These are phyloP conservation scores for Alternaria sp. DNA, from an alignment of 2,329 filamentous ascomycete species.

Conservation along the genomic window DNA sequence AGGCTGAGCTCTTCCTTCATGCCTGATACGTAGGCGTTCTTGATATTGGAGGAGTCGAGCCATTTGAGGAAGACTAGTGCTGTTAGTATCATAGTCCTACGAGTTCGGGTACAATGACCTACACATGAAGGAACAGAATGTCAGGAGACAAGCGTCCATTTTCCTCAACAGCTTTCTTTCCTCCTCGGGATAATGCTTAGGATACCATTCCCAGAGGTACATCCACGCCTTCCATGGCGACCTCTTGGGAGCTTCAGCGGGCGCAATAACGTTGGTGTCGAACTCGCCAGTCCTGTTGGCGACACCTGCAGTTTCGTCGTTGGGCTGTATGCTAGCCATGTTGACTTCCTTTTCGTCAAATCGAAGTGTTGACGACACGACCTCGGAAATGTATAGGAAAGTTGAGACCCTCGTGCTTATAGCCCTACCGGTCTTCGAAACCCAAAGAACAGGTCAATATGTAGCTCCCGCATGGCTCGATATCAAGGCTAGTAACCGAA, in stretches of 20 bases:
- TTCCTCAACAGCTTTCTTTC: slow-evolving; percentile 49
- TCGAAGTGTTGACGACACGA: slow-evolving; percentile 10
- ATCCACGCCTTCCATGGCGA: slow-evolving; percentile 52
- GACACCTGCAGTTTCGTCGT: slow-evolving; percentile 32
- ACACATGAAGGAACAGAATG: slow-evolving; percentile 53
- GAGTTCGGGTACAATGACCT: slow-evolving; percentile 14
- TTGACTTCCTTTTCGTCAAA: slow-evolving; percentile 6
- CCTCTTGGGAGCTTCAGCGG: slow-evolving; percentile 46
- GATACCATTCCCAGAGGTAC: slow-evolving; percentile 53
- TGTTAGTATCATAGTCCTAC: slow-evolving; percentile 6
- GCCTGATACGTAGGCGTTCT: slow-evolving; percentile 58
- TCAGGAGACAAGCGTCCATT: slow-evolving; percentile 49
- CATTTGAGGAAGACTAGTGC: slow-evolving; percentile 50
- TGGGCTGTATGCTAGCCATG: slow-evolving; percentile 34
- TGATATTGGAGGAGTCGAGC: slow-evolving; percentile 50
- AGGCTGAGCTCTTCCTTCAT: slow-evolving; percentile 46
- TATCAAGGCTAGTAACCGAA: slow-evolving; percentile 25
- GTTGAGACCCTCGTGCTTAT: slow-evolving; percentile 15
- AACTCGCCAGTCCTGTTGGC: slow-evolving; percentile 34
- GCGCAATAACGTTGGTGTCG: slow-evolving; percentile 43
- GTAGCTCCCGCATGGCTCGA: slow-evolving; percentile 28
- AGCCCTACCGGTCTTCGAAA: slow-evolving; percentile 10
- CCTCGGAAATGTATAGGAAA: slow-evolving; percentile 13
- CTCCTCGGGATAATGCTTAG: slow-evolving; percentile 46
- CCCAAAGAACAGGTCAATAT: slow-evolving; percentile 33